phyloP scores from a whole-genome alignment of 345 rosid genomes.

The Gynandropsis gynandra region DNA sequence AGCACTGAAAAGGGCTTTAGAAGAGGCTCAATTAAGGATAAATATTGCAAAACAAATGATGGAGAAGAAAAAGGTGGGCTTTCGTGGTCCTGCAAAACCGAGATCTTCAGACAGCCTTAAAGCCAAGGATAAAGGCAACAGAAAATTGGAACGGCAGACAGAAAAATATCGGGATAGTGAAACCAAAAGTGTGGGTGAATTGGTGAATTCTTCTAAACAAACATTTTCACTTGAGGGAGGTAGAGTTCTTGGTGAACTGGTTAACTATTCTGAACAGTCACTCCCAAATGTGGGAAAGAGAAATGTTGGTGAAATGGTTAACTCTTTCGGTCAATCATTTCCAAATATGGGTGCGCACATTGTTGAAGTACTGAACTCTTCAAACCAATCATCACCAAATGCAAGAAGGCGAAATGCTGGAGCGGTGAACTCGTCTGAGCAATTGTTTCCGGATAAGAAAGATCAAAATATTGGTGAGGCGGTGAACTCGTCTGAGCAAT shows the following conservation, averaged over 20 bases:
- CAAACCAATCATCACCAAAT: too few relatives aligned
- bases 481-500: too few relatives aligned
- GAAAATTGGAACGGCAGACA: constrained; percentile 27
- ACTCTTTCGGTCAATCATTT: too few relatives aligned
- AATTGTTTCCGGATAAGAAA: too few relatives aligned
- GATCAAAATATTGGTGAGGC: too few relatives aligned
- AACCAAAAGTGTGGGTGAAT: constrained; percentile 13
- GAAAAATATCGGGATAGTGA: constrained; percentile 31
- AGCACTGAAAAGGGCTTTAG: constrained; percentile 76
- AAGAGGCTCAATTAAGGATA: constrained; percentile 76
- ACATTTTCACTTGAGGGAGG: constrained; percentile 17
- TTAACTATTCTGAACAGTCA: too few relatives aligned
- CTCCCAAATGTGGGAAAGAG: too few relatives aligned
- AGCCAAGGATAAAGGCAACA: constrained; percentile 27
- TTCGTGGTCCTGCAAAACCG: constrained; percentile 31
- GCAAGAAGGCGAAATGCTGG: too few relatives aligned
- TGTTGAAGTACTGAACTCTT: too few relatives aligned
- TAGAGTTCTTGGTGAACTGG: not conserved
- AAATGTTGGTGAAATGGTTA: too few relatives aligned
- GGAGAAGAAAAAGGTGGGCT: constrained; percentile 60
- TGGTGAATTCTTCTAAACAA: constrained; percentile 24
- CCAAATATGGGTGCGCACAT: too few relatives aligned
- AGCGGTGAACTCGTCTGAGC: too few relatives aligned
- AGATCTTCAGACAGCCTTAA: constrained; percentile 29
- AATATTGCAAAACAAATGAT: constrained; percentile 64